A percentile compares a stretch with the other conserved stretches of the same genome.
These are phyloP conservation scores for Nymphaea colorata DNA, from an alignment of 164 flowering plant species.

Conservation along the genomic window DNA sequence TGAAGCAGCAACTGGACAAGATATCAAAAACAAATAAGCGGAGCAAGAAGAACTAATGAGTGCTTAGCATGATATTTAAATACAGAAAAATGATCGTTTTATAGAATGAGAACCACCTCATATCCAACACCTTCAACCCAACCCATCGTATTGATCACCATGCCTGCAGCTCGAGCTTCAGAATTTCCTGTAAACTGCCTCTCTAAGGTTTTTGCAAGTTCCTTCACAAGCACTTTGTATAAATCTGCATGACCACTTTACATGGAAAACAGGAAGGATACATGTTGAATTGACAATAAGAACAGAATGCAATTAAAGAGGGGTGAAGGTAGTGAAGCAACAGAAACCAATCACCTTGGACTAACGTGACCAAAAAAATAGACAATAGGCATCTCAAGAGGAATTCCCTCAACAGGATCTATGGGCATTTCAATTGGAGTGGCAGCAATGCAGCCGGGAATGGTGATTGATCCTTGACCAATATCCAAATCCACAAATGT, in stretches of 20 bases:
- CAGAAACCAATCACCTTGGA: constrained; percentile 45
- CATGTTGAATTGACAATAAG: not conserved
- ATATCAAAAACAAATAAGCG: constrained; percentile 2
- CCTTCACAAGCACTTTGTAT: constrained; percentile 77
- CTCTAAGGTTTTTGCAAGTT: constrained; percentile 73
- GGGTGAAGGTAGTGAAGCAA: not conserved
- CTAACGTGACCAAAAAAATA: constrained; percentile 79
- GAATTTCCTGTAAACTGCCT: constrained; percentile 71
- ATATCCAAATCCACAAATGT: constrained; percentile 89
- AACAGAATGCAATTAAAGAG: not conserved
- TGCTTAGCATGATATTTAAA: not conserved
- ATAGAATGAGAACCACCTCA: constrained; percentile 36
- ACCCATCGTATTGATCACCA: constrained; percentile 98
- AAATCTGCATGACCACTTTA: constrained; percentile 71
- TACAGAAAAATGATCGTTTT: not conserved
- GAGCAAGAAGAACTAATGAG: constrained; percentile 1
- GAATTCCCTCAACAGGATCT: constrained; percentile 95
- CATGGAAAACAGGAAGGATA: not conserved
- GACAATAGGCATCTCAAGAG: constrained; percentile 93
- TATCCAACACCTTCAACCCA: constrained; percentile 96
- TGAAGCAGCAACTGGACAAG: constrained; percentile 72
- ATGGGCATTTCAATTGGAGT: constrained; percentile 93
- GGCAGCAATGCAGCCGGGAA: constrained; percentile 80
- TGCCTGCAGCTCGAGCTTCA: constrained; percentile 90
- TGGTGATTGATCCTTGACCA: constrained; percentile 89